phyloP scores from a whole-genome alignment of 306 rosid species.

The Trifolium repens region DNA sequence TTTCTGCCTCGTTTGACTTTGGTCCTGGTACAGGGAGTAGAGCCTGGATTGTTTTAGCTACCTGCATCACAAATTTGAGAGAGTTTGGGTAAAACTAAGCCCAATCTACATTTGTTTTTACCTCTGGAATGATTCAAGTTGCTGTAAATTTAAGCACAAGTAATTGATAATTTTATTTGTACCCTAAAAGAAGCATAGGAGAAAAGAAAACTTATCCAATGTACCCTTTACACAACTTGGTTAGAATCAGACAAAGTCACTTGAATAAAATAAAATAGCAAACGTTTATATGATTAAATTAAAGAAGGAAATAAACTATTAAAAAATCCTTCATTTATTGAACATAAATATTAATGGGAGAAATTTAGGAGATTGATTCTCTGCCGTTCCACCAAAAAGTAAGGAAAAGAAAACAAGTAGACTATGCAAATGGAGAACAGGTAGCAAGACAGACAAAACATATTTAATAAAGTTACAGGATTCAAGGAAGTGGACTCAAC shows the following conservation, averaged over 20 bases:
- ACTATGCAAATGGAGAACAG: slow-evolving; percentile 1
- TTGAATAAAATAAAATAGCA: slow-evolving; percentile 16
- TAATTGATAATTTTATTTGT: not conserved
- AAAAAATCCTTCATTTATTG: not conserved
- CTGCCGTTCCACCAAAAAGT: slow-evolving; percentile 6
- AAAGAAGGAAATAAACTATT: no score
- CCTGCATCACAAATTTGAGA: slow-evolving; percentile 57
- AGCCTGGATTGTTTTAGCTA: slow-evolving; percentile 52
- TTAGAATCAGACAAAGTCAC: not conserved
- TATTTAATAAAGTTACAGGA: not conserved
- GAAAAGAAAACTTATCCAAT: not conserved
- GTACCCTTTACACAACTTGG: not conserved
- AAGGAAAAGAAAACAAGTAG: not conserved
- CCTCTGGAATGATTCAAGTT: slow-evolving; percentile 26
- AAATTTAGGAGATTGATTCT: not conserved
- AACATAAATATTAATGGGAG: not conserved
- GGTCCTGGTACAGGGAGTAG: slow-evolving; percentile 46
- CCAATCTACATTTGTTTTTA: slow-evolving; percentile 10
- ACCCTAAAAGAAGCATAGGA: not conserved
- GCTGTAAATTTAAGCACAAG: not conserved
- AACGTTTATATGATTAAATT: not conserved
- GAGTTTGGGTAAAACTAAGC: slow-evolving; percentile 49
- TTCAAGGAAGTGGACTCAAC: not conserved
- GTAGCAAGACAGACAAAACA: not conserved
- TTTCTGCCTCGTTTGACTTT: slow-evolving; percentile 32